Base-by-base conservation (phyloP, 768 basidiomycete species). In the Hypholoma sublateritium region DNA sequence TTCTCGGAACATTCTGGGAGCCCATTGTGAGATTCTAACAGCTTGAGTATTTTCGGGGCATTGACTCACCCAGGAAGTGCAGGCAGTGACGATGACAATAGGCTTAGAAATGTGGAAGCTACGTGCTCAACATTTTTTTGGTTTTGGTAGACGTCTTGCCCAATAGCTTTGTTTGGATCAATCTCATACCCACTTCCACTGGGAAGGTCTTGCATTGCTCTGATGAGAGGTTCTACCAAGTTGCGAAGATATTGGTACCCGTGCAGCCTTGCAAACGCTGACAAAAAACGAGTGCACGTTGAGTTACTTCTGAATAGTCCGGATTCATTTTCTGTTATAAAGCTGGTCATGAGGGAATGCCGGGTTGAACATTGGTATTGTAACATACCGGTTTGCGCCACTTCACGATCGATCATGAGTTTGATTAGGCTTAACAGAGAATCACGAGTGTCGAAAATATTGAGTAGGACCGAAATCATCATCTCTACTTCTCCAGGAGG, bases 191-290 rank as follows among this genome's bases (percentile, higher is more conserved):
- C 83, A 55, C 84, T 84, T 9, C 87, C 91, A 6, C 83, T 67
- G 2, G 93, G 91, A 71, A 91, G 80, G 5, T 82, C 76, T 5
- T 80, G 71, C 81, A 97, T 89, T 19, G 82, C 83, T 61, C 87
- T 81, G 60, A 97, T 80, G 28, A 96, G 77, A 3, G 93, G 92
- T 42, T 81, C 76, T 45, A 96, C 81, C 21, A 95, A 78, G 44
- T 80, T 83, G 17, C 94, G 82, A n/a, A 97, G 76, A 69, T 96
- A 97, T 56, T 87, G 86, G 70, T 96, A 97, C 4, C 95, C 95
- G 59, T 95, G 92, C n/a, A 89, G 84, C 66, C 81, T 86, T 3
- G 91, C 92, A 63, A 95, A 95, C 1, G 87, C 84, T 5, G 92
- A 92, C 44, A 97, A 73, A 56, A 98, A 87, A 42, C 90, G 77